Percentiles rank a stretch among this genome's conserved stretches.
These are phyloP conservation scores for Rhododendron molle DNA, from an alignment of 148 eudicot genomes.

Conservation along the genomic window DNA sequence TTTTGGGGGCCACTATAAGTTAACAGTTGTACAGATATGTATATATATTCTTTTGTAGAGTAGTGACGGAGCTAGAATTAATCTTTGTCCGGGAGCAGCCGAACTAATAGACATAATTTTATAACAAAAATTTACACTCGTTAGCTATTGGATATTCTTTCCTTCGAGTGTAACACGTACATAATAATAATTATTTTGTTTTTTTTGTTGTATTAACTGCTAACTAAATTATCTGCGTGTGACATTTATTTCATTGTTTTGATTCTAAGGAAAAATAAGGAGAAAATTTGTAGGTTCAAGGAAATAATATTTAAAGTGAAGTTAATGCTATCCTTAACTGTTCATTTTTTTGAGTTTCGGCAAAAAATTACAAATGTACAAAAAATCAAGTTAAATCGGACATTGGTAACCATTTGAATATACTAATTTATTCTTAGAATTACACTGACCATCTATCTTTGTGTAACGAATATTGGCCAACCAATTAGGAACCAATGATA, in stretches of 20 bases:
- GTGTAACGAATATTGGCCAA: background rate
- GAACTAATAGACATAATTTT: background rate
- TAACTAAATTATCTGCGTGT: background rate
- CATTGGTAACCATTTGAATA: background rate
- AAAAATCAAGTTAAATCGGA: background rate
- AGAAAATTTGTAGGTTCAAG: background rate
- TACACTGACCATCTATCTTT: background rate
- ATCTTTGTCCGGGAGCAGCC: background rate
- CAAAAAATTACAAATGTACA: background rate
- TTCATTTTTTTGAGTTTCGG: background rate
- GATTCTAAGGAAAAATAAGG: background rate
- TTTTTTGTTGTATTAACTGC: no score
- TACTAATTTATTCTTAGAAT: background rate
- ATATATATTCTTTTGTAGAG: background rate
- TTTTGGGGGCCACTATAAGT: no score
- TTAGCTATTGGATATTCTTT: background rate
- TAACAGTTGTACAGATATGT: background rate
- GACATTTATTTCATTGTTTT: background rate
- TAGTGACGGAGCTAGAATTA: background rate
- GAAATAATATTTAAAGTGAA: no score
- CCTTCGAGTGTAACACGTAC: no score
- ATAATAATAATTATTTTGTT: no score
- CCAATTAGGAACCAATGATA: background rate
- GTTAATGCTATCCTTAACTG: background rate
- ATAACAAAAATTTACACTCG: background rate